A percentile compares a stretch with the other conserved stretches of the same genome.
These are phyloP conservation scores for Kurtzmaniella quercitrusa DNA, from an alignment of 1,139 yeast genomes.

Conservation along the genomic window DNA sequence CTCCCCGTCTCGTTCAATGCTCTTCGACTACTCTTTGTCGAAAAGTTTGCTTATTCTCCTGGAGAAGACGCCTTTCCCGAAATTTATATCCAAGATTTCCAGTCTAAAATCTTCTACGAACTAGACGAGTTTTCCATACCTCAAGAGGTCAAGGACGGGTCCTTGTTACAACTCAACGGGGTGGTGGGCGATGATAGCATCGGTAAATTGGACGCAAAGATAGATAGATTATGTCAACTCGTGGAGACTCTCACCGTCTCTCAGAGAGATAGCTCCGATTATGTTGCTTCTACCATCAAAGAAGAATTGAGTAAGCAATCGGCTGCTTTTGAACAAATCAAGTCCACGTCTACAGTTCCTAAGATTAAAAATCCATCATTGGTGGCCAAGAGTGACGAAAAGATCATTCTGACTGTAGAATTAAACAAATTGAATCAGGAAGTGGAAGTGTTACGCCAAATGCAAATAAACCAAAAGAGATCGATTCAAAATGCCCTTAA, in stretches of 20 bases:
- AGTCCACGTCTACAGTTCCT: neutral
- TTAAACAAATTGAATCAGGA: conserved; percentile 47
- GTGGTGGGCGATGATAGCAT: conserved; percentile 10
- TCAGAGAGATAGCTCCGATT: neutral
- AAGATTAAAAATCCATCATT: neutral
- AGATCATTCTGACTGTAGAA: conserved; percentile 12
- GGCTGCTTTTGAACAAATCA: conserved; percentile 5
- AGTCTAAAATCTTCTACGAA: conserved; percentile 64
- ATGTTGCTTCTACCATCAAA: conserved; percentile 19
- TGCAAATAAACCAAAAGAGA: conserved; percentile 45
- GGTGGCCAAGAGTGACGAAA: neutral
- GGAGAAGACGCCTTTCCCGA: conserved; percentile 71
- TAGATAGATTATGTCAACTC: conserved; percentile 23
- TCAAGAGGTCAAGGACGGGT: conserved; percentile 54
- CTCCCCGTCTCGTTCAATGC: conserved; percentile 58
- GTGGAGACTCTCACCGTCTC: neutral
- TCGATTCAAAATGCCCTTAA: conserved; percentile 40
- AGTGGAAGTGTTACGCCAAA: conserved; percentile 59
- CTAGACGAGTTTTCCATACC: conserved; percentile 63
- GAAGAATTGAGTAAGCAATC: conserved; percentile 9
- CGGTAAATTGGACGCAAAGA: conserved; percentile 22
- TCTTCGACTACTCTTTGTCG: conserved; percentile 72
- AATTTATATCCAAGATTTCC: conserved; percentile 68
- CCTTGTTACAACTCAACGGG: conserved; percentile 50
- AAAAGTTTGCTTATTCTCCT: conserved; percentile 82